Evolutionary conservation across 179 eudicot genomes (phyloP).

Genomic region (Pouteria campechiana): DNA sequence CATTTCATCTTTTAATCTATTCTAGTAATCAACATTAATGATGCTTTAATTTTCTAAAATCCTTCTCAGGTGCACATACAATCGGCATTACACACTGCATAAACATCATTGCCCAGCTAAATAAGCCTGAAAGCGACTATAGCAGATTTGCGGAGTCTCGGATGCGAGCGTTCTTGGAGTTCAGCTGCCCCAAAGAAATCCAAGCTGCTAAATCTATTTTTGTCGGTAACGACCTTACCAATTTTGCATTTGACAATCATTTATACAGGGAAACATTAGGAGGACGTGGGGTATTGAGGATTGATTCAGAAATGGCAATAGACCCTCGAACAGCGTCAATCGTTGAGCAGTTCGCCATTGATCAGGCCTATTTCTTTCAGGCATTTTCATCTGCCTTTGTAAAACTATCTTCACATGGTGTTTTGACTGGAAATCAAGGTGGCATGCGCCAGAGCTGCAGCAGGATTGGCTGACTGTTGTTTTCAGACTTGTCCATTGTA

Average conservation of each 20-base stretch:
- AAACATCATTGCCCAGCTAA: constrained; percentile 26
- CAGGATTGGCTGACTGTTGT: too few species aligned
- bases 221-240: constrained; percentile 31
- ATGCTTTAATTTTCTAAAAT: too few species aligned
- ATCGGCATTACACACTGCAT: constrained; percentile 49
- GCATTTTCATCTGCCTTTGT: constrained; percentile 47
- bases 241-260: constrained; percentile 31
- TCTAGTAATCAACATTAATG: background rate
- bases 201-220: constrained; percentile 15
- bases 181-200: constrained; percentile 21
- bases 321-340: constrained; percentile 25
- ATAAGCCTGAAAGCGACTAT: constrained; percentile 9
- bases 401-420: constrained; percentile 35
- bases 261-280: constrained; percentile 19
- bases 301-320: constrained; percentile 27
- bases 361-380: constrained; percentile 27
- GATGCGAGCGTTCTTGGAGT: constrained; percentile 10
- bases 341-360: constrained; percentile 22
- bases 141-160: background rate
- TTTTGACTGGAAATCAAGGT: constrained; percentile 29
- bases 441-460: constrained; percentile 15
- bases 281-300: constrained; percentile 29
- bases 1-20: too few species aligned
- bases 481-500: too few species aligned
- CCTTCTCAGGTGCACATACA: constrained; percentile 47